Percentiles rank a stretch among this genome's conserved stretches.
Evolutionary conservation across 2,329 filamentous ascomycete species (phyloP).

Genomic region (Colletotrichum endophyticum): DNA sequence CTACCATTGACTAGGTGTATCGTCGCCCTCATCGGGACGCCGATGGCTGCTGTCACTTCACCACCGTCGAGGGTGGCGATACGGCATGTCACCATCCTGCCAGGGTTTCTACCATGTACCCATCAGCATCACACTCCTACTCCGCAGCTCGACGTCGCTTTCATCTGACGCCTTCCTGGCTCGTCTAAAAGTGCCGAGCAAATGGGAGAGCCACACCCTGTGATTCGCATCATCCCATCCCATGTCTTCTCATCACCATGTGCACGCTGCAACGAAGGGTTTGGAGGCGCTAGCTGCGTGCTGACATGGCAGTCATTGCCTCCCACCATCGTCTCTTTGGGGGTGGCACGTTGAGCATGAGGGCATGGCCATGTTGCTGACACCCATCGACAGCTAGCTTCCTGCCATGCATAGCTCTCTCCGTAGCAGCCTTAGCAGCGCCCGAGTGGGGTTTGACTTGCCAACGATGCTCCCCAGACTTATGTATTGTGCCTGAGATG

Average conservation of each 20-base stretch:
- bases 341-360: background rate
- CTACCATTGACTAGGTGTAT: background rate
- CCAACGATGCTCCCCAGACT: background rate
- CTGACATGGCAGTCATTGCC: background rate
- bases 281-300: background rate
- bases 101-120: background rate
- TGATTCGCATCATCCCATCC: background rate
- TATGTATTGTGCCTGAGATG: conserved; percentile 7
- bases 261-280: background rate
- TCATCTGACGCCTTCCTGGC: background rate
- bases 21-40: background rate
- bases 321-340: background rate
- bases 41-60: background rate
- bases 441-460: background rate
- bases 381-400: background rate
- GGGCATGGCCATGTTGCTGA: background rate
- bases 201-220: background rate
- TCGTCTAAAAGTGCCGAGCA: conserved; percentile 4
- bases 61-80: background rate
- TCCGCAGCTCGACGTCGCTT: background rate
- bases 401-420: background rate
- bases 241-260: background rate
- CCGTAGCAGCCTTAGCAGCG: background rate
- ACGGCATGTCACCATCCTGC: conserved; percentile 6
- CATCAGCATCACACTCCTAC: background rate